Base-by-base conservation (phyloP, 1,139 yeast species). In the Candida gigantensis region DNA sequence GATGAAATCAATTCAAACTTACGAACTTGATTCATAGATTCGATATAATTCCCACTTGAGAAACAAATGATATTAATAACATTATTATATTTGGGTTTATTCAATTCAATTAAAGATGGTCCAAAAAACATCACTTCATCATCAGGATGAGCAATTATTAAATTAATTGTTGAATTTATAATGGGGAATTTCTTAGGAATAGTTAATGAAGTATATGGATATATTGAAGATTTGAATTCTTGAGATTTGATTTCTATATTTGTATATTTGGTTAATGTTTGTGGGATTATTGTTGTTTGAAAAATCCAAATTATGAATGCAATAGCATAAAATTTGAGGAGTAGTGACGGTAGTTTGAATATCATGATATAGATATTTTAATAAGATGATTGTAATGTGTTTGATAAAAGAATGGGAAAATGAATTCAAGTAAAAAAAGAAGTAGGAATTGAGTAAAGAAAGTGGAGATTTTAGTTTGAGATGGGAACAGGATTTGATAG, bases 41-140 rank as follows among this genome's bases (percentile, higher is more conserved):
- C 84, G 3, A 56, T 58, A 0, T 74, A 62, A 50, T 85, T 80
- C 3, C 98, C 98, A 30, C 72, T 72, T 1, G 95, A 83, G 42
- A 88, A 74, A 49, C 96, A 89, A 9, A 89, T 53, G 11, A 90
- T 56, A 32, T 75, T 68, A 15, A 88, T 64, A 5, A 57, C 49
- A 50, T 83, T 83, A 43, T 68, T 59, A 47, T 78, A 66, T 45
- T 66, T 57, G 3, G 66, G 58, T 41, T 80, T 77, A 23, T 65
- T 46, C 37, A 81, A 51, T 45, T 77, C 84, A 7, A 77, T 59
- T 30, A 88, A 52, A 0, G 95, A 72, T 0, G 98, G 98, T 1
- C 90, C 79, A 54, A 92, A 94, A 61, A 94, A 94, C 98, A 94
- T 94, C 39, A 89, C 92, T 60, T 94, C 99, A 57, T 94, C 99